Evolutionary conservation across 495 filamentous ascomycete species (phyloP).

Genomic region (Ascodesmis nigricans): DNA sequence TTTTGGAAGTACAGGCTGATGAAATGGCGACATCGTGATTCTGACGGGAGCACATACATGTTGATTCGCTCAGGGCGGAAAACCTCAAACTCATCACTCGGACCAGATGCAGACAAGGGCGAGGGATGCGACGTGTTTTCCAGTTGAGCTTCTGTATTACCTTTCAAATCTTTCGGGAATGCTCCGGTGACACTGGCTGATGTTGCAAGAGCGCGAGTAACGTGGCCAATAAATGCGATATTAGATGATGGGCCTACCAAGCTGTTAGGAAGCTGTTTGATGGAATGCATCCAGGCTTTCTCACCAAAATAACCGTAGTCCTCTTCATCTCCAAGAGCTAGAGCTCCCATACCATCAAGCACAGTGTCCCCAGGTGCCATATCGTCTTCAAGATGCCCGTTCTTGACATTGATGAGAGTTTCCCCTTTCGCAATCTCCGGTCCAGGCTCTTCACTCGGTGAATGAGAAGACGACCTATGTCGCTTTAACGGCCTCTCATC

Average conservation of each 20-base stretch:
- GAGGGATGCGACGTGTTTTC: conserved; percentile 9
- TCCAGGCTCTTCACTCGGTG: neutral
- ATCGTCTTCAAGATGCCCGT: conserved; percentile 20
- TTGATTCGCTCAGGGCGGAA: conserved; percentile 13
- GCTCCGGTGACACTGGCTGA: conserved; percentile 16
- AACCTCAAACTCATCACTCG: conserved; percentile 16
- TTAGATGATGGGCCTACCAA: conserved; percentile 28
- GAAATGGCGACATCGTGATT: conserved; percentile 12
- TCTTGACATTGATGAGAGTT: conserved; percentile 13
- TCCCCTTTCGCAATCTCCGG: conserved; percentile 12
- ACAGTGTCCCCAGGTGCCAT: conserved; percentile 20
- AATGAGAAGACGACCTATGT: too few relatives aligned
- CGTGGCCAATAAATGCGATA: conserved; percentile 27
- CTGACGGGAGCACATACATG: conserved; percentile 14
- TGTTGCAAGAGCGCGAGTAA: conserved; percentile 18
- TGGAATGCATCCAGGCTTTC: neutral
- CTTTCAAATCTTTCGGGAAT: conserved; percentile 16
- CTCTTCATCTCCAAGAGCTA: conserved; percentile 26
- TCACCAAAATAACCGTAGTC: conserved; percentile 30
- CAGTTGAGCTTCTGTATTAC: conserved; percentile 7
- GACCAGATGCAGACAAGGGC: conserved; percentile 5
- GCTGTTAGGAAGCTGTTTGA: conserved; percentile 4
- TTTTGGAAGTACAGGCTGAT: conserved; percentile 24
- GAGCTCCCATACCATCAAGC: conserved; percentile 27
- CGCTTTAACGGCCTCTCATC: too few relatives aligned